phyloP scores from a whole-genome alignment of 768 basidiomycete species.

The Mycena alexandri region DNA sequence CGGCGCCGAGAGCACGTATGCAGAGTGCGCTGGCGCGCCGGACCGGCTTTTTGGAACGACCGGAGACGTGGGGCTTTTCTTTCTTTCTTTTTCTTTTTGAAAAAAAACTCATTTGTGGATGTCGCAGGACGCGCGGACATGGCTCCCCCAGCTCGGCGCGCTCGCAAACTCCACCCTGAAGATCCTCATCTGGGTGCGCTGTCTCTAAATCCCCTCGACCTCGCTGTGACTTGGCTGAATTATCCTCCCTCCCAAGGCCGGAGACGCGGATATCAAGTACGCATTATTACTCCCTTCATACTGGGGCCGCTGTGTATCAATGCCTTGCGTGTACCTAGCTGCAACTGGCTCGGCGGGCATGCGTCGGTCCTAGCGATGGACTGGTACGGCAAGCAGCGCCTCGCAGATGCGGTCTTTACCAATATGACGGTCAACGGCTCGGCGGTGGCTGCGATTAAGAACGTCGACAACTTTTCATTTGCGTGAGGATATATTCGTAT shows the following conservation, averaged over 20 bases:
- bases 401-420: conserved; percentile 53
- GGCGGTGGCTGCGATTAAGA: conserved; percentile 70
- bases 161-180: conserved; percentile 60
- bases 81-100: too few relatives aligned
- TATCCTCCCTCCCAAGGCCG: conserved; percentile 49
- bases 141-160: conserved; percentile 62
- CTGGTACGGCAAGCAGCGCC: conserved; percentile 58
- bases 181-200: conserved; percentile 60
- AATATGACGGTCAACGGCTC: conserved; percentile 70
- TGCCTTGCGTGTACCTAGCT: conserved; percentile 43
- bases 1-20: conserved; percentile 64
- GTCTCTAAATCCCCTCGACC: background rate
- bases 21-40: conserved; percentile 62
- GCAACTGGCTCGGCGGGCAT: conserved; percentile 63
- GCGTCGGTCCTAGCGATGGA: conserved; percentile 59
- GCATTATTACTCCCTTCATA: conserved; percentile 24
- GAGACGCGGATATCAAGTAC: conserved; percentile 66
- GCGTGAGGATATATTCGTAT: too few relatives aligned
- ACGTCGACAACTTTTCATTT: conserved; percentile 76
- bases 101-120: background rate
- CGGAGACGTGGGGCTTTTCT: conserved; percentile 60
- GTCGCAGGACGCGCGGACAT: conserved; percentile 68
- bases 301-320: too few relatives aligned
- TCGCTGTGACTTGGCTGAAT: background rate
- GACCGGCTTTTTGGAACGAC: conserved; percentile 59